Base-by-base conservation (phyloP, 2,329 filamentous ascomycete species). In the Hypoxylon sp. region DNA sequence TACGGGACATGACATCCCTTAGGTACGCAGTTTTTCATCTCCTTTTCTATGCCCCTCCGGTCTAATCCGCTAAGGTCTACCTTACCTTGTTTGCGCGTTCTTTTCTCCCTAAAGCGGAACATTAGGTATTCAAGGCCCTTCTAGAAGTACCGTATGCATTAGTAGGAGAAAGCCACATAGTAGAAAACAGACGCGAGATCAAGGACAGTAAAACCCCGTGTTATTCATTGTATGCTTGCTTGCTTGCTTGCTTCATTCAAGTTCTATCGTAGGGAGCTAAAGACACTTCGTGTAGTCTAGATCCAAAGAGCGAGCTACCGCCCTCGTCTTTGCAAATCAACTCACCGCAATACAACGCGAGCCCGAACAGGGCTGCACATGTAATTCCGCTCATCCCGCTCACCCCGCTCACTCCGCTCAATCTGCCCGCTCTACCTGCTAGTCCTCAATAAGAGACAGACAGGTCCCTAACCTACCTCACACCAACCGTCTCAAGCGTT, bases 221-320 rank as follows among this genome's bases (percentile, higher is more conserved):
- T 17, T 45, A 56, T 32, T 62, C 51, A 34, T 50, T 46, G 6
- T 30, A 30, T 17, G 38, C 38, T 17, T 43, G 38, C 38, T 43
- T n/a, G 38, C 38, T 17, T 43, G 38, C 38, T 43, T 57, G 36
- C 60, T 63, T 63, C 53, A 63, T 63, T 63, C 52, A 25, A n/a
- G n/a, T n/a, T 63, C 60, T 63, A 63, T 63, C 11, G 14, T 9
- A 34, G 28, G 1, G 23, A 21, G 6, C n/a, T 17, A 23, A 23
- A 34, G 10, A 14, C 52, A 46, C 38, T 23, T 17, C 57, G 3
- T 19, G 56, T 43, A 51, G 28, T 57, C 46, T 57, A 57, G 46
- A 63, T 63, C 46, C 60, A 43, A 32, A 43, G 41, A 61, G n/a
- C 43, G 19, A 43, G 14, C 23, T 10, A 17, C 51, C 21, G 32